Evolutionary conservation across 1,284 basidiomycete species (phyloP).

Genomic region (Ustilago hordei): DNA sequence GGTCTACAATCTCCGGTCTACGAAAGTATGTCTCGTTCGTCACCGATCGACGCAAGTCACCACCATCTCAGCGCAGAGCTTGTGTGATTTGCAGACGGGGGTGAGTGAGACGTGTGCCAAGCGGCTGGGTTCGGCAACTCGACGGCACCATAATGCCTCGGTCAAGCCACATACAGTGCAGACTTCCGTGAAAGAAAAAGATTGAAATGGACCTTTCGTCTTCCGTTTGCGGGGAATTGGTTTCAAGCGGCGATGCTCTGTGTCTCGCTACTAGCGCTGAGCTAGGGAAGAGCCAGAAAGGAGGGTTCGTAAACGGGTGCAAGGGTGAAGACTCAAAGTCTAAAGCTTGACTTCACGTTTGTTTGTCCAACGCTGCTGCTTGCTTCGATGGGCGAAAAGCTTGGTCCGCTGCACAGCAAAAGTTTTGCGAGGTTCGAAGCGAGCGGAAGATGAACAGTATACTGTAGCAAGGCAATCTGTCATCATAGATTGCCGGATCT

Average conservation of each 20-base stretch:
- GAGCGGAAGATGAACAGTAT: not conserved
- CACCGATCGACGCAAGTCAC: not conserved
- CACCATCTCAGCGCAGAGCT: not conserved
- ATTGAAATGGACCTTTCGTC: not conserved
- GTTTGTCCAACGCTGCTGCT: not conserved
- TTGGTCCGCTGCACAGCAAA: not conserved
- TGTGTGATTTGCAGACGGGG: not conserved
- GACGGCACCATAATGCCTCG: not conserved
- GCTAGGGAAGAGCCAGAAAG: not conserved
- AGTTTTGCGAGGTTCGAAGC: not conserved
- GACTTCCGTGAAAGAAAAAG: not conserved
- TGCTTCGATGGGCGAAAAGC: not conserved
- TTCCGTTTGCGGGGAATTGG: not conserved
- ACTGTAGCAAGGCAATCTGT: not conserved
- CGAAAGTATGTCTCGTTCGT: not conserved
- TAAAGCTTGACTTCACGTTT: not conserved
- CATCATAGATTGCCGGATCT: not conserved
- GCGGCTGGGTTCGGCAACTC: constrained; percentile 7
- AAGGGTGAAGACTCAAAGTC: constrained; percentile 2
- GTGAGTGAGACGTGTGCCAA: constrained; percentile 6
- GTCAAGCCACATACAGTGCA: not conserved
- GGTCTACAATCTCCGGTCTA: not conserved
- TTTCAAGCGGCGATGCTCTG: constrained; percentile 7
- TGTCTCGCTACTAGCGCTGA: not conserved
- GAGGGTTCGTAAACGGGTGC: constrained; percentile 3